A percentile compares a stretch with the other conserved stretches of the same genome.
phyloP scores from a whole-genome alignment of 2,329 filamentous ascomycete species.

The Magnaporthales sp. region DNA sequence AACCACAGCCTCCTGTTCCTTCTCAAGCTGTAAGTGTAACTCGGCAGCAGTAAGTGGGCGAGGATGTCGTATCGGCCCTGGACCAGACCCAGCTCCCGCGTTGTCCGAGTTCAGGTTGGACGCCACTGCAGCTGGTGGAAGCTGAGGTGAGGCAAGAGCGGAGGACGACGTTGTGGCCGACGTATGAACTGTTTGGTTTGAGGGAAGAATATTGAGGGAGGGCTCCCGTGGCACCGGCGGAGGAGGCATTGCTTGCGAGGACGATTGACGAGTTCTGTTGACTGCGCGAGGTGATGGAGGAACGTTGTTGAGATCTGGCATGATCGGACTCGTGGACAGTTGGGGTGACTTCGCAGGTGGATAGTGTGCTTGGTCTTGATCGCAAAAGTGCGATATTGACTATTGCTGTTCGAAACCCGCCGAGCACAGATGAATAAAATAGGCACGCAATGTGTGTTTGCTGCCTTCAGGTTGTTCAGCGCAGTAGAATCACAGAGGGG shows the following conservation, averaged over 20 bases:
- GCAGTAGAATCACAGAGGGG: neutral
- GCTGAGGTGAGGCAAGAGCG: conserved; percentile 22
- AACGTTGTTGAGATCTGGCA: conserved; percentile 50
- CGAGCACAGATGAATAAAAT: neutral
- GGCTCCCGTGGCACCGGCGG: conserved; percentile 29
- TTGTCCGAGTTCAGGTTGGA: conserved; percentile 21
- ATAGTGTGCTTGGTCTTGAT: neutral
- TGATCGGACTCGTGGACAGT: conserved; percentile 16
- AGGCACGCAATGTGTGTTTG: neutral
- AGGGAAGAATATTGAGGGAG: conserved; percentile 48
- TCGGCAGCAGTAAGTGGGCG: conserved; percentile 82
- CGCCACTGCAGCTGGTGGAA: conserved; percentile 14
- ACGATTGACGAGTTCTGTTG: conserved; percentile 30
- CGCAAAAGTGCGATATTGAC: too few relatives aligned
- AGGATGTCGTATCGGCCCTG: conserved; percentile 76
- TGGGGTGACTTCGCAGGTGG: neutral
- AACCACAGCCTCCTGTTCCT: conserved; percentile 91
- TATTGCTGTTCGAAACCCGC: too few relatives aligned
- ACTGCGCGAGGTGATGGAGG: conserved; percentile 39
- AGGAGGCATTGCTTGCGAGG: conserved; percentile 30
- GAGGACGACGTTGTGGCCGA: conserved; percentile 18
- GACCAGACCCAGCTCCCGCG: conserved; percentile 43
- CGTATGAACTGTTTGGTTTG: conserved; percentile 30
- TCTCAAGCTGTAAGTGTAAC: conserved; percentile 81
- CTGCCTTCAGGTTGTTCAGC: neutral